These are phyloP conservation scores for Dalbergia cochinchinensis DNA, from an alignment of 306 rosid genomes.

Conservation along the genomic window DNA sequence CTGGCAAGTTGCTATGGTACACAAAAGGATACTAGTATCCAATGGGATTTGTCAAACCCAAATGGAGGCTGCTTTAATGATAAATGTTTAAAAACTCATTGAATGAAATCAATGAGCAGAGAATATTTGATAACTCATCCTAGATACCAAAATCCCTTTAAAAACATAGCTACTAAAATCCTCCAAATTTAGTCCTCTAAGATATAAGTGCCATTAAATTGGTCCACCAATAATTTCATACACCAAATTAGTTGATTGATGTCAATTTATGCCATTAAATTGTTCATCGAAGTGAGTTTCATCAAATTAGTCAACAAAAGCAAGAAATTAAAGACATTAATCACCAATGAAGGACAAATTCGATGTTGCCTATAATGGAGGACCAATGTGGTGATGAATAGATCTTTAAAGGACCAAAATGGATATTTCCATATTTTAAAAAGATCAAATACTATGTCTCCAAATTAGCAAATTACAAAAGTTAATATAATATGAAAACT, in stretches of 20 bases:
- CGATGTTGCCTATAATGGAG: neutral
- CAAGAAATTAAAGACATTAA: neutral
- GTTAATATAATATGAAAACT: neutral
- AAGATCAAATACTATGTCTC: neutral
- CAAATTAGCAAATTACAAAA: neutral
- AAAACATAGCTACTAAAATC: no score
- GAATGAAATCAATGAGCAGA: no score
- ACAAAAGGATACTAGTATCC: no score
- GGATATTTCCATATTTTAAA: neutral
- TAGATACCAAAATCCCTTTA: no score
- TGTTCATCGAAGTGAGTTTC: neutral
- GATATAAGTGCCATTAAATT: neutral
- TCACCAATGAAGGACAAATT: slow-evolving; percentile 3
- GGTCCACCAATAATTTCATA: neutral
- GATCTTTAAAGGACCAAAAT: neutral
- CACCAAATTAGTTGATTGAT: neutral
- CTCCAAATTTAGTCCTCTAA: slow-evolving; percentile 7
- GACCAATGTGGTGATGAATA: neutral
- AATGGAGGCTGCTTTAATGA: no score
- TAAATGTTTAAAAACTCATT: no score
- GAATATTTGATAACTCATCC: no score
- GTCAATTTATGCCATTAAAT: neutral
- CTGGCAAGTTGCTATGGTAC: neutral
- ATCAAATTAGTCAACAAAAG: neutral
- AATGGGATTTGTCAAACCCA: no score